Evolutionary conservation across 106 monocot genomes (phyloP), one percentile per base, ranked within the genome.

Genomic region (Phalaenopsis equestris): DNA sequence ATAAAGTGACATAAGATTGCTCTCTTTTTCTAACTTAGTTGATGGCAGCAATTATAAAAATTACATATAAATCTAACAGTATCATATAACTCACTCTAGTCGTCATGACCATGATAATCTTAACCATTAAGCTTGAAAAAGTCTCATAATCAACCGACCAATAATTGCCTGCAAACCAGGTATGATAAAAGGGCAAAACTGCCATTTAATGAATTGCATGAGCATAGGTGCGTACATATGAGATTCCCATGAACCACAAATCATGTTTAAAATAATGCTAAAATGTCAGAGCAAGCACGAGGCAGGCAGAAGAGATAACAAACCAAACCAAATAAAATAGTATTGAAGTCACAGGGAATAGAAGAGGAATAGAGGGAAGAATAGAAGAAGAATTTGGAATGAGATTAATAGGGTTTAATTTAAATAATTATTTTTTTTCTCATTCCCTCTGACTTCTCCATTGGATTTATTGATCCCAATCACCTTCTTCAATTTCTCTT

Each of bases 331-430:
- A 42, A 74, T 74, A 74, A 74, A 43, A 74, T 74, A 74, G 3
- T 74, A 74, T 74, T 6, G 1, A 74, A 2, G 12, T 74, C 42
- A 17, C 74, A 74, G 74, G 30, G 74, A 74, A 74, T 74, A 74
- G 70, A 70, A 70, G 70, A 41, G 39, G 30, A 39, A 37, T 37
- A 70, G 39, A 1, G 70, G 70, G 70, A 52, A 14, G 70, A 70
- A 70, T 70, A 39, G 74, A 74, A 74, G 74, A 42, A 43, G 74
- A 74, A 74, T 74, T 74, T 74, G 19, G 74, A 74, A 74, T 74
- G 43, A 42, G 43, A 74, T 30, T 30, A 30, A 72, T 38, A 36
- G 30, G 10, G 70, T 15, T 42, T 43, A 42, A 73, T 73, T 42
- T 73, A 17, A 18, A 74, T 42, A 74, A 18, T 16, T 42, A 18